Base-by-base conservation (phyloP, 176 grass and related monocot genomes). In the Hordeum marinum region DNA sequence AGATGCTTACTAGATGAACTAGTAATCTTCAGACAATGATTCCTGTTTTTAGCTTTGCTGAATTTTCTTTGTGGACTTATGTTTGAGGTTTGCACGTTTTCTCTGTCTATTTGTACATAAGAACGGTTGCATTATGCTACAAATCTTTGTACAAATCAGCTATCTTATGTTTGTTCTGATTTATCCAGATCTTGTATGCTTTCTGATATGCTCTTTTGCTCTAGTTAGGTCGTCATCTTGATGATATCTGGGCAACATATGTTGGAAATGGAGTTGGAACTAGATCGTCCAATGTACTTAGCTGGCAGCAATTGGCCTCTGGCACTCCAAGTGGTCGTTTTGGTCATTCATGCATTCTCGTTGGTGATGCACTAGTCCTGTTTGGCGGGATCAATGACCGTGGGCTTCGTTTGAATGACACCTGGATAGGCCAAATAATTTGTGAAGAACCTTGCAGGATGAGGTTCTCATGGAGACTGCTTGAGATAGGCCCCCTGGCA, bases 371-470 rank as follows among this genome's bases (percentile, higher is more conserved):
- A 11, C 68, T 98, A 46, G 82, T 98, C 72, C 73, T 98, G 32
- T 98, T 98, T 84, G 96, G 96, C 78, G 96, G 96, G 63, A 95
- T 98, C 75, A 96, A 90, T 66, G 93, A 98, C 72, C 82, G 65
- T 23, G 96, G 96, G 61, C 85, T 86, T 40, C 91, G 90, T 32
- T 80, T 98, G 82, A 94, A 92, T 62, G 96, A 98, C 87, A 89
- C 93, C 50, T 98, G 96, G 96, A 80, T 94, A 73, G 93, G 93
- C 17, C 85, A 90, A 80, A 78, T 94, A 21, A 63, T 93, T 67
- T 81, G 40, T 45, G 91, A 95, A 85, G 89, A 83, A 58, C 85
- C 81, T 37, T 42, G 37, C 11, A 88, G 76, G 55, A 78, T 94
- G 63, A 90, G 76, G 79, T 85, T 98, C 63, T 79, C 82, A 70